A percentile compares a stretch with the other conserved stretches of the same genome.
These are phyloP conservation scores for Vanrija pseudolonga DNA, from an alignment of 1,284 basidiomycete species.

Conservation along the genomic window DNA sequence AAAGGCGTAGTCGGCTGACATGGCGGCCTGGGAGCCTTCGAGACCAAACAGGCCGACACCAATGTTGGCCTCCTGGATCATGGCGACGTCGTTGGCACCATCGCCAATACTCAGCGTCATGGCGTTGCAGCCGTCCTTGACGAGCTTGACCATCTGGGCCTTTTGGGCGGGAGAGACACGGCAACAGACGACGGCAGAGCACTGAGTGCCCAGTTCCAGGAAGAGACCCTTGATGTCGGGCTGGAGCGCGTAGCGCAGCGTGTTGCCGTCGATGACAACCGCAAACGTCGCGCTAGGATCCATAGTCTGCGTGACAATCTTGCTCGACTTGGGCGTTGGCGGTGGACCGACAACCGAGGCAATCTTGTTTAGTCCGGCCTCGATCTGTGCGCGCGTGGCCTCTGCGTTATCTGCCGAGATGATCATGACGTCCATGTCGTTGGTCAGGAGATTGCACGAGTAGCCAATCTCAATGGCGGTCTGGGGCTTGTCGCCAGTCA, in stretches of 20 bases:
- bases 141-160: constrained; percentile 79
- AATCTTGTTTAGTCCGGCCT: constrained; percentile 91
- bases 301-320: constrained; percentile 33
- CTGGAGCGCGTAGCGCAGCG: constrained; percentile 74
- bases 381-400: constrained; percentile 77
- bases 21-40: constrained; percentile 95
- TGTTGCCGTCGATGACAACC: constrained; percentile 95
- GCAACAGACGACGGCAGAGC: constrained; percentile 95
- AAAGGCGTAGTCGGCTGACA: constrained; percentile 98
- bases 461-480: constrained; percentile 96
- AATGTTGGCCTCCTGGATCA: constrained; percentile 94
- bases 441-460: constrained; percentile 87
- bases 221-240: constrained; percentile 78
- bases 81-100: constrained; percentile 56
- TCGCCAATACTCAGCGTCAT: constrained; percentile 98
- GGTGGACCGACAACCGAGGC: constrained; percentile 65
- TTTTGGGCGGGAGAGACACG: constrained; percentile 96
- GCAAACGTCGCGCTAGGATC: constrained; percentile 61
- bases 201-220: constrained; percentile 88
- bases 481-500: constrained; percentile 86
- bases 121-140: constrained; percentile 90
- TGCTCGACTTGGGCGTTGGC: constrained; percentile 20
- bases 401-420: constrained; percentile 77
- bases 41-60: constrained; percentile 91
- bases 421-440: constrained; percentile 90